Percentiles rank a stretch among this genome's conserved stretches.
Evolutionary conservation across 2,329 filamentous ascomycete genomes (phyloP).

Genomic region (Ascochyta clinopodiicola): DNA sequence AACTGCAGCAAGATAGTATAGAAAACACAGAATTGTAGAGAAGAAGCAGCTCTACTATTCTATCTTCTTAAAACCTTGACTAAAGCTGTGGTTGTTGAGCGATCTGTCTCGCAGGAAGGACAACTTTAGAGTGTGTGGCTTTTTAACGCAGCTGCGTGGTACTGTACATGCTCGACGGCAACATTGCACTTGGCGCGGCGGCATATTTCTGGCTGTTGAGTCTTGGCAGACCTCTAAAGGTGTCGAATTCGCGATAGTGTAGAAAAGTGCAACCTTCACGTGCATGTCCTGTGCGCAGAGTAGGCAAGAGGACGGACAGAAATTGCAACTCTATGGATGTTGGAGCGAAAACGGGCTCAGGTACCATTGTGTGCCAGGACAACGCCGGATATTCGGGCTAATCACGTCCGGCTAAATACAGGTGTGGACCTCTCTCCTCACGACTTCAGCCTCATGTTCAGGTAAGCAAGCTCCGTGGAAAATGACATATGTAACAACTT

Average conservation of each 20-base stretch:
- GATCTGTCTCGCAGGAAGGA: too few species aligned
- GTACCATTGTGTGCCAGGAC: neutral
- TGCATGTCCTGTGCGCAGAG: neutral
- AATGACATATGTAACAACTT: conserved; percentile 3
- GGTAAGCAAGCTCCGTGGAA: neutral
- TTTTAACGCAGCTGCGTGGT: too few species aligned
- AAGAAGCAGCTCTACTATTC: too few species aligned
- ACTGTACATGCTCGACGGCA: neutral
- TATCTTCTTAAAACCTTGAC: too few species aligned
- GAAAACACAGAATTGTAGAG: too few species aligned
- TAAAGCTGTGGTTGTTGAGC: too few species aligned
- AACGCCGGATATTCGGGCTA: conserved; percentile 10
- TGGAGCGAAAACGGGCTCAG: neutral
- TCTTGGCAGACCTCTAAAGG: neutral
- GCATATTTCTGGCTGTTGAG: neutral
- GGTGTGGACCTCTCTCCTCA: conserved; percentile 12
- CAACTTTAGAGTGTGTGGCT: too few species aligned
- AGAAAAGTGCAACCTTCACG: neutral
- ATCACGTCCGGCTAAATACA: conserved; percentile 14
- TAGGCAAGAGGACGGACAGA: neutral
- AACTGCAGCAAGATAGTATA: neutral
- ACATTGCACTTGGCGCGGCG: neutral
- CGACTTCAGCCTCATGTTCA: conserved; percentile 17
- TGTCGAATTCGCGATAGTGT: neutral
- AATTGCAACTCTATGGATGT: neutral